phyloP scores from a whole-genome alignment of 495 filamentous ascomycete genomes.

The Hyaloscypha variabilis region DNA sequence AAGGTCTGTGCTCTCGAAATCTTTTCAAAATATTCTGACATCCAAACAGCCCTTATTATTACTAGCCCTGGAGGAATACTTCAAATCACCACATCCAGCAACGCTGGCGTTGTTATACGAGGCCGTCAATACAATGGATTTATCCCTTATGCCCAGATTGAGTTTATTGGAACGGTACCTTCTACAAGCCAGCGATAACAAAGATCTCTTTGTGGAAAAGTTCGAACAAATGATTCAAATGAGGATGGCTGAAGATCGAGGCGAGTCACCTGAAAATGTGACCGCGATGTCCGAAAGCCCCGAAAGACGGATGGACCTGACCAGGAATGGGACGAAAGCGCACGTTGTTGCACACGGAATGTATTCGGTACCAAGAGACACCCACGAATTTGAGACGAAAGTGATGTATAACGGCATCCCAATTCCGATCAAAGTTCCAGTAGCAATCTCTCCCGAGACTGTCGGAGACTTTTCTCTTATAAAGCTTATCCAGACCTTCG shows the following conservation, averaged over 20 bases:
- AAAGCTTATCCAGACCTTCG: conserved; percentile 94
- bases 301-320: conserved; percentile 49
- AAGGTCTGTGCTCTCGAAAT: conserved; percentile 61
- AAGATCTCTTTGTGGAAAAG: conserved; percentile 96
- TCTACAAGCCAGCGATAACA: conserved; percentile 85
- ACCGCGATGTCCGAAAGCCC: conserved; percentile 48
- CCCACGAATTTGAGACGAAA: conserved; percentile 93
- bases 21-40: conserved; percentile 7
- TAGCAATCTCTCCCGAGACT: conserved; percentile 89
- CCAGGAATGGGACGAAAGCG: conserved; percentile 55
- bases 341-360: conserved; percentile 48
- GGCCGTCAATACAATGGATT: conserved; percentile 94
- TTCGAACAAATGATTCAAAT: conserved; percentile 91
- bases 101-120: conserved; percentile 89
- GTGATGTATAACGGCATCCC: conserved; percentile 95
- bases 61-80: conserved; percentile 96
- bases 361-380: conserved; percentile 83
- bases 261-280: conserved; percentile 42
- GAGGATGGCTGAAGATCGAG: conserved; percentile 54
- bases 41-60: conserved; percentile 78
- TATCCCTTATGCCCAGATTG: conserved; percentile 89
- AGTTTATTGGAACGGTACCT: conserved; percentile 83
- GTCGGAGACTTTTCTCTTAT: conserved; percentile 98
- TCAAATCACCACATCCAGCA: conserved; percentile 86
- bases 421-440: conserved; percentile 93